A percentile compares a stretch with the other conserved stretches of the same genome.
These are phyloP conservation scores for Pseudogymnoascus sp. DNA, from an alignment of 2,329 filamentous ascomycete genomes.

Conservation along the genomic window DNA sequence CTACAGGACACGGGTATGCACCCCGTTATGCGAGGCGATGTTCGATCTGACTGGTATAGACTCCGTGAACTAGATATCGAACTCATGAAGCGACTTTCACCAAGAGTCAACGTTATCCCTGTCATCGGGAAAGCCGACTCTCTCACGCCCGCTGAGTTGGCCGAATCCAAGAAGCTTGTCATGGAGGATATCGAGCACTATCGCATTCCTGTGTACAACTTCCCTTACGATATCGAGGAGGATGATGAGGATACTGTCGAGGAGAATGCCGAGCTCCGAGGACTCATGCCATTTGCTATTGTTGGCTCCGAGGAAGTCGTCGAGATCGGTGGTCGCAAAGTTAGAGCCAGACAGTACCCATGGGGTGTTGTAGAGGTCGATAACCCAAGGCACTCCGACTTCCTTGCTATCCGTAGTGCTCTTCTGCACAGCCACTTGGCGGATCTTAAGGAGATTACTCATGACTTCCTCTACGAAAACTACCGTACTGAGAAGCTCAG, in stretches of 20 bases:
- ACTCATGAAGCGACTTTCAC: slow-evolving; percentile 97
- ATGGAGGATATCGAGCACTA: slow-evolving; percentile 99
- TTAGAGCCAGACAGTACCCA: slow-evolving; percentile 93
- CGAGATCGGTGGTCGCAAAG: slow-evolving; percentile 85
- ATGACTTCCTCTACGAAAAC: slow-evolving; percentile 99
- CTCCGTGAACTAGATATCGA: slow-evolving; percentile 98
- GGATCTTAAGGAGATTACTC: slow-evolving; percentile 98
- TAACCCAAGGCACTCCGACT: slow-evolving; percentile 97
- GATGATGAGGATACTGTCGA: slow-evolving; percentile 99
- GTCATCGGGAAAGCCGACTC: slow-evolving; percentile 98
- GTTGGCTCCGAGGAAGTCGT: slow-evolving; percentile 94
- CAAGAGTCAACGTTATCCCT: slow-evolving; percentile 96
- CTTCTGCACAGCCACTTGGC: slow-evolving; percentile 96
- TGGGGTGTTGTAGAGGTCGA: slow-evolving; percentile 99
- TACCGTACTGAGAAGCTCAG: slow-evolving; percentile 99
- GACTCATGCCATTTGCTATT: slow-evolving; percentile 98
- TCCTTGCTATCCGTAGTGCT: slow-evolving; percentile 92
- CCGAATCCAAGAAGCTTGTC: slow-evolving; percentile 98
- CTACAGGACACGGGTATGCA: slow-evolving; percentile 82
- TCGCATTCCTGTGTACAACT: slow-evolving; percentile 99
- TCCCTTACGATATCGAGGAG: slow-evolving; percentile 99
- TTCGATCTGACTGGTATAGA: slow-evolving; percentile 36
- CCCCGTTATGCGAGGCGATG: neutral
- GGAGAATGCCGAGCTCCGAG: slow-evolving; percentile 94
- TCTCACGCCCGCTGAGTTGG: slow-evolving; percentile 88